phyloP scores from a whole-genome alignment of 306 rosid genomes.

The Quercus aquifolioides region DNA sequence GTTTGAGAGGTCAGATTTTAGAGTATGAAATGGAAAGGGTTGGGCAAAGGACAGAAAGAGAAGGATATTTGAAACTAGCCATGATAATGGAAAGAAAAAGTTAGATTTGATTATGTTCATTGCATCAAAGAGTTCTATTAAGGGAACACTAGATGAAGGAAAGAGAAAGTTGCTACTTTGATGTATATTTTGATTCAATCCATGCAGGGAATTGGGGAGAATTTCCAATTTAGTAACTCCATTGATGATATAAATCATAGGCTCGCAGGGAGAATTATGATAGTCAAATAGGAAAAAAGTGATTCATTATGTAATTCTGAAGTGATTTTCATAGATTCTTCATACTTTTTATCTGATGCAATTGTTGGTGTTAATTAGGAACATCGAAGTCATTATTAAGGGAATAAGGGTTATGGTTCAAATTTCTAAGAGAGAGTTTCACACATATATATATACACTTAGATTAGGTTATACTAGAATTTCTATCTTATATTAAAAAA shows the following conservation, averaged over 20 bases:
- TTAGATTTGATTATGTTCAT: background rate
- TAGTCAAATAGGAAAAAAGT: background rate
- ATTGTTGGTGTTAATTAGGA: background rate
- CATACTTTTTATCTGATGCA: background rate
- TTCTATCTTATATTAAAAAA: no score
- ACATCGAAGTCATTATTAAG: no score
- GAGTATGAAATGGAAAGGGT: background rate
- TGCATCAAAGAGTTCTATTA: background rate
- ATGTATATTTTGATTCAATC: background rate
- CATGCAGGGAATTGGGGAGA: background rate
- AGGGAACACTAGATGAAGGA: background rate
- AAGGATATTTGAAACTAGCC: background rate
- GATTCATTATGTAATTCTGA: background rate
- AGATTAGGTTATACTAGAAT: no score
- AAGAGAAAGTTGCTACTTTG: background rate
- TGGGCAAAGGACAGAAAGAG: background rate
- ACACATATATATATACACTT: no score
- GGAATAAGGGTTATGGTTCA: no score
- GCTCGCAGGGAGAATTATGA: background rate
- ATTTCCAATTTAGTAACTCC: background rate
- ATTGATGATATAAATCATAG: background rate
- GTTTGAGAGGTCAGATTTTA: background rate
- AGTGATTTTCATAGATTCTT: background rate
- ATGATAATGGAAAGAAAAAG: background rate
- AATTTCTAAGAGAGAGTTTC: accelerated